phyloP scores from a whole-genome alignment of 768 basidiomycete genomes.

The Lepiota subincarnata region DNA sequence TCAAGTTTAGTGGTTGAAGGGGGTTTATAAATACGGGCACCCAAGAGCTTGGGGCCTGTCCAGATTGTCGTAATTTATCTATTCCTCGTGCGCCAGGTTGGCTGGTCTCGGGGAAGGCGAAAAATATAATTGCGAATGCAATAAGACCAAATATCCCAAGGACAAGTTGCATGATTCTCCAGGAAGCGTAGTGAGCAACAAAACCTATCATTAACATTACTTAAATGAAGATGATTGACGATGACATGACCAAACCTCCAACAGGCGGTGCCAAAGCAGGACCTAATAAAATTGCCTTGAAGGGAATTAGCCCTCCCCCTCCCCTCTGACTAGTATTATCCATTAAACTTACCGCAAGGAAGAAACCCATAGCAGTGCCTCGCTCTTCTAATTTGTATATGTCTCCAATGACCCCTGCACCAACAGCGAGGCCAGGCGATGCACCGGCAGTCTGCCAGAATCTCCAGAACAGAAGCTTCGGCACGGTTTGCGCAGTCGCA shows the following conservation, averaged over 20 bases:
- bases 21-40: constrained; percentile 50
- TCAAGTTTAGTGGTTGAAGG: constrained; percentile 38
- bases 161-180: constrained; percentile 54
- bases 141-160: constrained; percentile 39
- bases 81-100: constrained; percentile 56
- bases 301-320: too few species aligned
- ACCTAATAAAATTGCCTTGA: too few species aligned
- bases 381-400: constrained; percentile 64
- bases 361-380: constrained; percentile 55
- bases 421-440: constrained; percentile 51
- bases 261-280: constrained; percentile 10
- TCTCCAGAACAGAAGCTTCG: constrained; percentile 55
- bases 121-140: constrained; percentile 33
- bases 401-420: constrained; percentile 59
- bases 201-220: background rate
- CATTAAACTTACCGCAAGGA: constrained; percentile 40
- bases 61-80: constrained; percentile 40
- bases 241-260: constrained; percentile 35
- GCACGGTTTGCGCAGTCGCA: constrained; percentile 38
- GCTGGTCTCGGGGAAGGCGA: constrained; percentile 62
- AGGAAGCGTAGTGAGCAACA: constrained; percentile 38
- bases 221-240: background rate
- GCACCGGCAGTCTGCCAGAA: constrained; percentile 66
- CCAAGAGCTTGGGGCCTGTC: constrained; percentile 16
- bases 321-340: too few species aligned